Conservation (phyloP, 1,139 yeast genomes). For the Hansenula sp. region DNA sequence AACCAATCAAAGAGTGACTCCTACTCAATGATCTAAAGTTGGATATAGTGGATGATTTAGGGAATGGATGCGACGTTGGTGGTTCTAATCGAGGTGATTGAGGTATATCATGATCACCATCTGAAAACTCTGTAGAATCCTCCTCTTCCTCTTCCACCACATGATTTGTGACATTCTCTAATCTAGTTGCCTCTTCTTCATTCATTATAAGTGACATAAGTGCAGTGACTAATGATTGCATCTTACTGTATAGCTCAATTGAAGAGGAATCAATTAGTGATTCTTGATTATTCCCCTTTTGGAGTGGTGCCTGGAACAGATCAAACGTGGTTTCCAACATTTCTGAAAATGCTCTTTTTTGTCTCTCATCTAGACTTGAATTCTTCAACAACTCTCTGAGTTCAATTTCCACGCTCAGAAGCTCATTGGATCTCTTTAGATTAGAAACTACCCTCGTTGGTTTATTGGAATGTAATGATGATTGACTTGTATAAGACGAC, state of each 20-base stretch:
- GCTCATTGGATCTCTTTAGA: constrained; percentile 19
- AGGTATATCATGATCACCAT: constrained; percentile 8
- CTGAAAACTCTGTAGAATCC: constrained; percentile 13
- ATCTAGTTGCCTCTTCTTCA: constrained; percentile 14
- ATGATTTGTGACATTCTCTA: background rate
- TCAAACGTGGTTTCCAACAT: constrained; percentile 21
- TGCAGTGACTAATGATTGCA: constrained; percentile 26
- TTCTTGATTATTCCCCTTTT: background rate
- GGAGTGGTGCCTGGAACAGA: constrained; percentile 23
- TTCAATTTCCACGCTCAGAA: constrained; percentile 24
- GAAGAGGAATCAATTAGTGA: constrained; percentile 25
- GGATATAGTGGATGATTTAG: background rate
- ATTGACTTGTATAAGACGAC: background rate
- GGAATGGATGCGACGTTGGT: background rate
- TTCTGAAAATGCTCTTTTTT: constrained; percentile 15
- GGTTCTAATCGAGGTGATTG: background rate
- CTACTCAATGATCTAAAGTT: background rate
- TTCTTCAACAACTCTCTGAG: constrained; percentile 18
- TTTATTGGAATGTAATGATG: background rate
- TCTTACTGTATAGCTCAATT: constrained; percentile 20
- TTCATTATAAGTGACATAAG: constrained; percentile 25
- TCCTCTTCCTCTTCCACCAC: background rate
- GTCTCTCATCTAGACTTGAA: constrained; percentile 11
- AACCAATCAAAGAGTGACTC: background rate
- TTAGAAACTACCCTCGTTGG: constrained; percentile 9